Evolutionary conservation across 129 eudicot species (phyloP).

Genomic region (Saussurea involucrata): DNA sequence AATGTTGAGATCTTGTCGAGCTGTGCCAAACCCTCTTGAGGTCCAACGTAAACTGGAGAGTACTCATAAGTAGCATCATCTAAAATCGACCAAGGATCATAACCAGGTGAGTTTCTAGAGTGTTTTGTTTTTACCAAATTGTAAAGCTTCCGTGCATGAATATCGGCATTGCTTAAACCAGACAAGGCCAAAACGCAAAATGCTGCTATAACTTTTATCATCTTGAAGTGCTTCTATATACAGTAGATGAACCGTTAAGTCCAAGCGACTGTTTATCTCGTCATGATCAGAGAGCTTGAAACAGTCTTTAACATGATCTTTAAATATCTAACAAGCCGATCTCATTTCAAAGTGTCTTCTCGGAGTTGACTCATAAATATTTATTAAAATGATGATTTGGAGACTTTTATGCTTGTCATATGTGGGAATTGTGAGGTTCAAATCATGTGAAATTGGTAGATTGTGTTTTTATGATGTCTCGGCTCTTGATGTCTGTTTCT

Average conservation of each 20-base stretch:
- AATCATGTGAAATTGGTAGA: neutral
- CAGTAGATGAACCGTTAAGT: slow-evolving; percentile 4
- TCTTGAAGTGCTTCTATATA: slow-evolving; percentile 12
- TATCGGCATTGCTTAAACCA: slow-evolving; percentile 18
- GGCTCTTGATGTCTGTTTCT: neutral
- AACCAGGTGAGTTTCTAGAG: slow-evolving; percentile 10
- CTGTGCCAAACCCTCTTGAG: slow-evolving; percentile 30
- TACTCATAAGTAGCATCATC: slow-evolving; percentile 11
- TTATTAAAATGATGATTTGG: neutral
- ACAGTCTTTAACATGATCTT: neutral
- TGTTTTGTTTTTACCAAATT: slow-evolving; percentile 17
- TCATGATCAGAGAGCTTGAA: neutral
- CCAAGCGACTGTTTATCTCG: slow-evolving; percentile 5
- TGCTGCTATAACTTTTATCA: slow-evolving; percentile 11
- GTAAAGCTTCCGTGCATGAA: slow-evolving; percentile 19
- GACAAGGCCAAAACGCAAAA: slow-evolving; percentile 15
- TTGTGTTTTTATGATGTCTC: slow-evolving; percentile 5
- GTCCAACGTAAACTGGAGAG: slow-evolving; percentile 22
- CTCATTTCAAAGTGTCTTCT: neutral
- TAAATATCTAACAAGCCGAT: neutral
- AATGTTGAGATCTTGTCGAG: slow-evolving; percentile 25
- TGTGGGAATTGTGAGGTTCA: neutral
- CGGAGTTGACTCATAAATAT: neutral
- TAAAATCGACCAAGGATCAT: neutral
- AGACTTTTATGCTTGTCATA: slow-evolving; percentile 12